Percentiles rank a stretch among this genome's conserved stretches.
These are phyloP conservation scores for Elongisporangium undulatum DNA, from an alignment of 352 stramenopile species.

Conservation along the genomic window DNA sequence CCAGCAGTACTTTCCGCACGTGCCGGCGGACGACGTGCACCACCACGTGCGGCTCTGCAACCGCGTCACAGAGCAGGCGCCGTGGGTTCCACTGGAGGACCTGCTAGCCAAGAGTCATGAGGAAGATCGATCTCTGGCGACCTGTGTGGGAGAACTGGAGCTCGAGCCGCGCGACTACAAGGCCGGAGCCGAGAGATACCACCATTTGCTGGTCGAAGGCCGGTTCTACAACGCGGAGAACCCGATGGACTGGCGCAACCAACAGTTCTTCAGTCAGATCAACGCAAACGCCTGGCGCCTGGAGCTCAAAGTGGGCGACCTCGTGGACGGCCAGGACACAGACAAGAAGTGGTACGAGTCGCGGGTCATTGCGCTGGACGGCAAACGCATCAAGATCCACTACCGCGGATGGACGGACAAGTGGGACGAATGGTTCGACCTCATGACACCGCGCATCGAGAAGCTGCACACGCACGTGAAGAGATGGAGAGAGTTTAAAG, in stretches of 20 bases:
- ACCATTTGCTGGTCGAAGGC: constrained; percentile 59
- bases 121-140: constrained; percentile 2
- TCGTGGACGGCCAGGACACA: constrained; percentile 74
- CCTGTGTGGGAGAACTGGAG: constrained; percentile 39
- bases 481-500: constrained; percentile 67
- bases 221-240: constrained; percentile 18
- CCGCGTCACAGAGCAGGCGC: constrained; percentile 22
- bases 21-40: constrained; percentile 22
- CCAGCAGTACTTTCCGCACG: constrained; percentile 32
- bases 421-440: constrained; percentile 96
- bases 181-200: constrained; percentile 49
- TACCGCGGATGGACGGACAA: constrained; percentile 96
- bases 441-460: constrained; percentile 83
- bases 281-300: constrained; percentile 57
- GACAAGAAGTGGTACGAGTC: constrained; percentile 83
- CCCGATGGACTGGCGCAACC: constrained; percentile 37
- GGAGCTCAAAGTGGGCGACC: constrained; percentile 38
- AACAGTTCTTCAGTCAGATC: constrained; percentile 63
- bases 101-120: constrained; percentile 9
- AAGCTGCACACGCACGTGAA: constrained; percentile 85
- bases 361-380: constrained; percentile 35
- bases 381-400: constrained; percentile 84
- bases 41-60: constrained; percentile 47
- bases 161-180: constrained; percentile 54
- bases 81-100: constrained; percentile 39